Conservation (phyloP, 1,284 basidiomycete species). For the Heterobasidion occidentale region DNA sequence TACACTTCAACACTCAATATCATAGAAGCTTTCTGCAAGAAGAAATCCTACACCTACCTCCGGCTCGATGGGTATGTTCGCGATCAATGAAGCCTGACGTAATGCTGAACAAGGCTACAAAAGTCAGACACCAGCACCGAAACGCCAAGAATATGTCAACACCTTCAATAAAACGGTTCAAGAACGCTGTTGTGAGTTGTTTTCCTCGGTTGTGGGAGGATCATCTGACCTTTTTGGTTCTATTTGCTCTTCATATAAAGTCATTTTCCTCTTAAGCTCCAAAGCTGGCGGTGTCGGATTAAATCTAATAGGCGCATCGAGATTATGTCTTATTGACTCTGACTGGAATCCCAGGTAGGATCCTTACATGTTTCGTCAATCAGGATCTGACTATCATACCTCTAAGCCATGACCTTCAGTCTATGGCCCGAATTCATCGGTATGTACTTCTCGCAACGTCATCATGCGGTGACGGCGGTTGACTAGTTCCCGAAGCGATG, state of each 20-base stretch:
- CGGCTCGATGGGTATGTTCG: constrained; percentile 75
- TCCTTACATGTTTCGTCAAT: background rate
- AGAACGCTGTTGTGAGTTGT: constrained; percentile 51
- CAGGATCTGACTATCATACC: constrained; percentile 6
- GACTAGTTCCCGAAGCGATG: constrained; percentile 54
- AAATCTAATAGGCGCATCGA: constrained; percentile 86
- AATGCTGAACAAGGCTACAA: background rate
- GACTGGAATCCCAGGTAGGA: constrained; percentile 92
- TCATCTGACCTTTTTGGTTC: background rate
- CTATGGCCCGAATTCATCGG: constrained; percentile 97
- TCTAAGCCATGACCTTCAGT: constrained; percentile 81
- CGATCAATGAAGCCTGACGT: constrained; percentile 2
- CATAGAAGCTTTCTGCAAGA: constrained; percentile 80
- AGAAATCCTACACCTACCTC: constrained; percentile 69
- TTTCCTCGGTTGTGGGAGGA: background rate
- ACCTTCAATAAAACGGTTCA: constrained; percentile 73
- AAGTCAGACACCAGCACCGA: constrained; percentile 73
- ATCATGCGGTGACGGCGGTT: background rate
- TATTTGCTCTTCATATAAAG: constrained; percentile 28
- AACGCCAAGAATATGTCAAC: constrained; percentile 81
- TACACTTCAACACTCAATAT: constrained; percentile 90
- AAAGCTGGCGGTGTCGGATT: constrained; percentile 96
- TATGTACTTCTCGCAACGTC: constrained; percentile 23
- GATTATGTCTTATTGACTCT: constrained; percentile 81
- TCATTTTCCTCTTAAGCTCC: constrained; percentile 89